phyloP scores from a whole-genome alignment of 495 filamentous ascomycete genomes.

The Penicillium nucicola region DNA sequence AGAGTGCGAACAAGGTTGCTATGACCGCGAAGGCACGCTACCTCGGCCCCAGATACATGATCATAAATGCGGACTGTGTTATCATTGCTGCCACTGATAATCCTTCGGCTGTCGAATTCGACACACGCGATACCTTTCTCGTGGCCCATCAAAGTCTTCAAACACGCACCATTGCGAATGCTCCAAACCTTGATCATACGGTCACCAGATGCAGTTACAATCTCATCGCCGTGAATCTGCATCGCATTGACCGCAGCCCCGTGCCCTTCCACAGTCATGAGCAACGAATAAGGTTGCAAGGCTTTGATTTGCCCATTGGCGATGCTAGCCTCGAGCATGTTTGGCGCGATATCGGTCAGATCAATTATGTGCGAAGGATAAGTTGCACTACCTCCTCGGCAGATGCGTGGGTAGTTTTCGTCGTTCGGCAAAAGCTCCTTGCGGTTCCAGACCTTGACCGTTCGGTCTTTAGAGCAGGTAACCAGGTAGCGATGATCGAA shows the following conservation, averaged over 20 bases:
- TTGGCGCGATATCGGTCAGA: constrained; percentile 46
- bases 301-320: constrained; percentile 35
- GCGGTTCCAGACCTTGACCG: constrained; percentile 93
- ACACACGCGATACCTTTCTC: constrained; percentile 96
- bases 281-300: constrained; percentile 62
- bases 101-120: constrained; percentile 93
- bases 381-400: constrained; percentile 31
- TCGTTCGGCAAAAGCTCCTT: constrained; percentile 63
- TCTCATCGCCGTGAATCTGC: constrained; percentile 78
- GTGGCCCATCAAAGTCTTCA: constrained; percentile 78
- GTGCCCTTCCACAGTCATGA: constrained; percentile 79
- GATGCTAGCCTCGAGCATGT: constrained; percentile 37
- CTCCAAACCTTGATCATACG: constrained; percentile 92
- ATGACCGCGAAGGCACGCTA: constrained; percentile 81
- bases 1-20: constrained; percentile 85
- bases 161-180: constrained; percentile 71
- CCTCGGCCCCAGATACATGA: constrained; percentile 74
- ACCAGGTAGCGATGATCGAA: constrained; percentile 90
- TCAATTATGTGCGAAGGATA: constrained; percentile 56
- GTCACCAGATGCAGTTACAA: constrained; percentile 94
- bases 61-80: constrained; percentile 95
- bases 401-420: constrained; percentile 58
- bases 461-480: constrained; percentile 95
- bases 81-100: constrained; percentile 94
- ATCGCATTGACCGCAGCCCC: constrained; percentile 94